Percentiles rank a stretch among this genome's conserved stretches.
phyloP scores from a whole-genome alignment of 192 early-diverging fungal genomes.

The Podila verticillata region DNA sequence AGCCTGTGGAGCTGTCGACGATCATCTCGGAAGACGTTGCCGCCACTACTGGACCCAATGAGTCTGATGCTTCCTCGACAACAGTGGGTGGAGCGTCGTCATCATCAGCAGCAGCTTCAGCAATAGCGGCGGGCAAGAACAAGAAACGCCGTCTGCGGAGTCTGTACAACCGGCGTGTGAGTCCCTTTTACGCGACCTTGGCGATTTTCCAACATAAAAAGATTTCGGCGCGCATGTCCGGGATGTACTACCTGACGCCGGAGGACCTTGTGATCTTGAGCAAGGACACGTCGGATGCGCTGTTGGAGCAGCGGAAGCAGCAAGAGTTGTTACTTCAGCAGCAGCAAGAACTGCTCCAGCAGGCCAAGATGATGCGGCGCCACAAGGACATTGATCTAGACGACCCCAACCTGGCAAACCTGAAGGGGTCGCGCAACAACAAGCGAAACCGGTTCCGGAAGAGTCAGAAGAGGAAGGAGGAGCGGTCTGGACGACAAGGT shows the following conservation, averaged over 20 bases:
- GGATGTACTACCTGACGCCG: slow-evolving; percentile 17
- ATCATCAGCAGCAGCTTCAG: slow-evolving; percentile 1
- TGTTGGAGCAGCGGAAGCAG: neutral
- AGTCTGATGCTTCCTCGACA: neutral
- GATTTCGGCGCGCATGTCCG: slow-evolving; percentile 10
- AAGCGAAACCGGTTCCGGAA: neutral
- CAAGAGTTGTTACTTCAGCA: neutral
- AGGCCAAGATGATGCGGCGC: neutral
- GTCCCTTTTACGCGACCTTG: slow-evolving; percentile 40
- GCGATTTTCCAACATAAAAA: slow-evolving; percentile 33
- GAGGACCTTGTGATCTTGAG: slow-evolving; percentile 12
- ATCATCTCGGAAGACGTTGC: neutral
- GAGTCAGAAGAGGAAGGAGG: neutral
- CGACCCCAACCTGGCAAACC: neutral
- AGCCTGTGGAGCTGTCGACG: slow-evolving; percentile 14
- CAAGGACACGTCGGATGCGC: neutral
- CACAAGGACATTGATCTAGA: neutral
- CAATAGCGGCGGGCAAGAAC: neutral
- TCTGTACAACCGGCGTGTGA: slow-evolving; percentile 44
- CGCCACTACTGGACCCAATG: neutral
- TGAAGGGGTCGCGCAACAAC: neutral
- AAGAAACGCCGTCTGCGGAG: slow-evolving; percentile 28
- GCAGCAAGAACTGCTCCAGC: neutral
- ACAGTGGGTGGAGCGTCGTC: neutral
- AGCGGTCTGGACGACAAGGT: too few relatives aligned